Evolutionary conservation across 2,329 filamentous ascomycete genomes (phyloP).

Genomic region (Dactylellina cionopaga): DNA sequence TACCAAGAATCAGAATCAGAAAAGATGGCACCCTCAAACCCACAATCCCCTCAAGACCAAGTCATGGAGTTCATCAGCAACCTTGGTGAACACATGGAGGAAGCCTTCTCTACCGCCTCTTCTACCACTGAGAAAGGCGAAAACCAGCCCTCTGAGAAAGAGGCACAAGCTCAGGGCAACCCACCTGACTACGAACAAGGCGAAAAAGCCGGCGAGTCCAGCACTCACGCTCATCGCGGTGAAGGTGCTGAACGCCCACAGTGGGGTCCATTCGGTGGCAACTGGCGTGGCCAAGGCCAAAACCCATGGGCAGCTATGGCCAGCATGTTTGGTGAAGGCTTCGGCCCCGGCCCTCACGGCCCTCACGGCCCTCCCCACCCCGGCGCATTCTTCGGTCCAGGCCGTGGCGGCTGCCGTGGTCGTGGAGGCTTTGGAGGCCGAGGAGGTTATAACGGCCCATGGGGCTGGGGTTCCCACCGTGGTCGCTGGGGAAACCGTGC

Average conservation of each 20-base stretch:
- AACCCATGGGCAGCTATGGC: constrained; percentile 46
- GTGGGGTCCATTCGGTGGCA: constrained; percentile 35
- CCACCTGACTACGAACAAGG: constrained; percentile 42
- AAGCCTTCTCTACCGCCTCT: constrained; percentile 37
- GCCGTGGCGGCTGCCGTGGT: constrained; percentile 31
- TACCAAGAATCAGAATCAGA: constrained; percentile 40
- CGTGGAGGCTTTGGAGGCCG: constrained; percentile 36
- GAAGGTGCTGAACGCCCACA: constrained; percentile 25
- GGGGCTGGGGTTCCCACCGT: constrained; percentile 39
- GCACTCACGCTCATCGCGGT: constrained; percentile 25
- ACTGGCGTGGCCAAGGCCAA: constrained; percentile 44
- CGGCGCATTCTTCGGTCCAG: constrained; percentile 38
- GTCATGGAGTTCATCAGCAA: constrained; percentile 52
- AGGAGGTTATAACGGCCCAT: constrained; percentile 46
- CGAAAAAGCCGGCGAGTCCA: constrained; percentile 46
- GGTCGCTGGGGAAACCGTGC: constrained; percentile 41
- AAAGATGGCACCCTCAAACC: constrained; percentile 48
- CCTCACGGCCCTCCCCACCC: constrained; percentile 14
- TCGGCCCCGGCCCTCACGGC: constrained; percentile 3
- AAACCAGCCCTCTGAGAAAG: constrained; percentile 13
- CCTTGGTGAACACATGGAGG: constrained; percentile 52
- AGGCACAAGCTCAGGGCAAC: constrained; percentile 13
- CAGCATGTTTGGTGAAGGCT: constrained; percentile 20
- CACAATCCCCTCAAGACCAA: constrained; percentile 49
- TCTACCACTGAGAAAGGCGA: constrained; percentile 43